phyloP scores from a whole-genome alignment of 2,329 filamentous ascomycete species.

The Fusarium sp. region DNA sequence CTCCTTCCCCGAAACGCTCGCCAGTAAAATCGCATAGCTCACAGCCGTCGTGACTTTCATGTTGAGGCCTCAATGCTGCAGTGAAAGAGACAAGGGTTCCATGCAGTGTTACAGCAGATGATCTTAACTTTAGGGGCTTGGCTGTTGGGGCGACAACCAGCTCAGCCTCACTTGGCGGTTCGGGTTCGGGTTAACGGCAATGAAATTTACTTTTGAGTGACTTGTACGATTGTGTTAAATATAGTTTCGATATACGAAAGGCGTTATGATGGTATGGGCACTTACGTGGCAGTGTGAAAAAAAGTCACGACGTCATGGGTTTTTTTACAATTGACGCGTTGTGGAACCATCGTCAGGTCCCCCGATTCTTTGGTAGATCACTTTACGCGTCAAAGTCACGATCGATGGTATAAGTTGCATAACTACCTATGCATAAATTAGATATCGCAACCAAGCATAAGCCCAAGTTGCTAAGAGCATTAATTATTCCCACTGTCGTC shows the following conservation, averaged over 20 bases:
- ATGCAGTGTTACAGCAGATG: not conserved
- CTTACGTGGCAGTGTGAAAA: slow-evolving; percentile 16
- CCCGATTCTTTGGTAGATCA: not conserved
- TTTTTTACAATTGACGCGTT: not conserved
- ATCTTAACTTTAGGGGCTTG: not conserved
- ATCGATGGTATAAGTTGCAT: not conserved
- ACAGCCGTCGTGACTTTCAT: not conserved
- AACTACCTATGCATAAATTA: not conserved
- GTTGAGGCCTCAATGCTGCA: not conserved
- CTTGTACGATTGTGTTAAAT: not conserved
- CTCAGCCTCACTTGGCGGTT: not conserved
- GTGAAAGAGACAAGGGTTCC: not conserved
- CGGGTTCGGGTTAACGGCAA: not conserved
- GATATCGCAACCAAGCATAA: not conserved
- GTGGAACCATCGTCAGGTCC: not conserved
- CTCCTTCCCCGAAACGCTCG: not conserved
- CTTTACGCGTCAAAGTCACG: not conserved
- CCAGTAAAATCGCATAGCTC: fast-evolving
- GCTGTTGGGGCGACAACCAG: slow-evolving; percentile 25
- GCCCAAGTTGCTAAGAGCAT: not conserved
- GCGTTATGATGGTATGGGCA: not conserved
- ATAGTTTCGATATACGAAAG: not conserved
- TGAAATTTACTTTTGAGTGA: not conserved
- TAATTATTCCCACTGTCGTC: not conserved
- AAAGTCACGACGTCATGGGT: slow-evolving; percentile 17